Base-by-base conservation (phyloP, 768 basidiomycete genomes). In the Leucocoprinus leucothites region DNA sequence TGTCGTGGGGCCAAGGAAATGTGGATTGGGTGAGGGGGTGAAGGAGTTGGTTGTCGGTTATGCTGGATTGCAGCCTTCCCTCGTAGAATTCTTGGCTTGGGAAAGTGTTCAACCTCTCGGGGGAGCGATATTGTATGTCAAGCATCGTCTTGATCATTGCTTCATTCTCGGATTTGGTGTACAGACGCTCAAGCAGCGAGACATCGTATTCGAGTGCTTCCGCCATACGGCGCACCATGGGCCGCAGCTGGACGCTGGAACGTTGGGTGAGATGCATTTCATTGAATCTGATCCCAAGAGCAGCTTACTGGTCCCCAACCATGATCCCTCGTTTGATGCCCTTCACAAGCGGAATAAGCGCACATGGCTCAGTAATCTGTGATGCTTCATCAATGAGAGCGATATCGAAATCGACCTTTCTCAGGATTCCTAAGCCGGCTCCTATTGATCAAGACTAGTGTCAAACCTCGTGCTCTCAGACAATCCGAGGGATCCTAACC, bases 241-340 rank as follows among this genome's bases (percentile, higher is more conserved):
- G 86, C 2, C 86, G 77, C 7, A 87, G 73, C 64, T 88, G 86
- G 21, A 86, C 84, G 56, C 86, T 88, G 5, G 55, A 38, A 26
- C n/a, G 21, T 13, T 8, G 9, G 21, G 13, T 36, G 51, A 52
- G 18, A 31, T 19, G 18, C 14, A n/a, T 2, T 44, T 40, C 16
- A 14, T 24, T 2, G 5, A 58, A n/a, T n/a, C 5, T 36, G 40
- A n/a, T 8, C 18, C 8, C 44, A 44, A 19, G 19, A 14, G 71
- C 83, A 71, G n/a, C n/a, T n/a, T 60, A 88, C 86, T 87, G 86
- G 60, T 87, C 85, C 9, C 86, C 86, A 3, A 87, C 86, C 11
- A 88, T 68, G 4, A 87, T 76, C 0, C 81, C 85, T 46, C 76
- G 69, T 46, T 69, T 66, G 42, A 81, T 77, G 2, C 84, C 85